These are phyloP conservation scores for Dictyostelium brefeldianum DNA, from an alignment of 78 protist species.

Conservation along the genomic window DNA sequence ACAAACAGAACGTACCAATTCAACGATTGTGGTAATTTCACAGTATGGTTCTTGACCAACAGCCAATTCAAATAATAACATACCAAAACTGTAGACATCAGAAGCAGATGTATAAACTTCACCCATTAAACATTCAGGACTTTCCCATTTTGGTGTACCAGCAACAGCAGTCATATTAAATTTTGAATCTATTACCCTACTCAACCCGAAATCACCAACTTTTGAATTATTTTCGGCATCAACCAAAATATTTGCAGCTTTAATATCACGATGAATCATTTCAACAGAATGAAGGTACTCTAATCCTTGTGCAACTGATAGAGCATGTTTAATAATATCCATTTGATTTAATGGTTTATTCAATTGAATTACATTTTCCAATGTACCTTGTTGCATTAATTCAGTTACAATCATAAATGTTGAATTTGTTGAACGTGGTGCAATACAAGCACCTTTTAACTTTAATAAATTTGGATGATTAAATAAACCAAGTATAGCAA, in stretches of 20 bases:
- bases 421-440: conserved; percentile 24
- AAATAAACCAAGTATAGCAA: conserved; percentile 68
- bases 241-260: conserved; percentile 85
- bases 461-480: conserved; percentile 68
- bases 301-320: conserved; percentile 85
- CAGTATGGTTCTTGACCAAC: conserved; percentile 63
- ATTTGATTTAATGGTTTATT: conserved; percentile 21
- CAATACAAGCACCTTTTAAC: conserved; percentile 74
- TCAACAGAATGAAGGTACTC: conserved; percentile 86
- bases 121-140: conserved; percentile 73
- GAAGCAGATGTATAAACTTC: conserved; percentile 57
- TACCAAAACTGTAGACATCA: conserved; percentile 69
- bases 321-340: conserved; percentile 30
- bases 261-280: conserved; percentile 89
- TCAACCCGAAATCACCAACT: conserved; percentile 72
- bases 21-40: conserved; percentile 63
- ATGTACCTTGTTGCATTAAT: conserved; percentile 75
- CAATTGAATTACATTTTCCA: conserved; percentile 43
- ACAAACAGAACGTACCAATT: conserved; percentile 46
- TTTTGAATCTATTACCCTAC: conserved; percentile 14
- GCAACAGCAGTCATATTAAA: conserved; percentile 73
- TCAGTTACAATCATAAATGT: conserved; percentile 76
- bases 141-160: conserved; percentile 80
- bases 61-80: conserved; percentile 60
- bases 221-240: conserved; percentile 50